These are phyloP conservation scores for Colletotrichum falcatum DNA, from an alignment of 2,329 filamentous ascomycete species.

Conservation along the genomic window DNA sequence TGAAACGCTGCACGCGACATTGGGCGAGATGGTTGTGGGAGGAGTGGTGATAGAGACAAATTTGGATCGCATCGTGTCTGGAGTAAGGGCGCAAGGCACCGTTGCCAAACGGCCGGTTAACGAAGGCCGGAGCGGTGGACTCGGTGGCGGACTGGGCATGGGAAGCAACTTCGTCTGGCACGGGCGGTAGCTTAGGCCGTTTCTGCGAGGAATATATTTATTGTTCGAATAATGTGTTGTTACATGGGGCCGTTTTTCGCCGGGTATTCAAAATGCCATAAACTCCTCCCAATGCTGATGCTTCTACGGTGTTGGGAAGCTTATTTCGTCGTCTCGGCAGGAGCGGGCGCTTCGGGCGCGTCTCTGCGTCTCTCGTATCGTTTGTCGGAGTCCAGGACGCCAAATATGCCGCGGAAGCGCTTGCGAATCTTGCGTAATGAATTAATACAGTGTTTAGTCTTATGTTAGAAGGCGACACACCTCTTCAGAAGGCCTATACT, in stretches of 20 bases:
- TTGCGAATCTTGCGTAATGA: slow-evolving; percentile 49
- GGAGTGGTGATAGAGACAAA: slow-evolving; percentile 95
- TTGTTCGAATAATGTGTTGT: slow-evolving; percentile 45
- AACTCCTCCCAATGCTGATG: slow-evolving; percentile 38
- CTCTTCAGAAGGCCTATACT: slow-evolving; percentile 58
- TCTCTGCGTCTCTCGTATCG: slow-evolving; percentile 56
- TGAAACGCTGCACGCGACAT: slow-evolving; percentile 90
- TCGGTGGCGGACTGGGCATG: slow-evolving; percentile 66
- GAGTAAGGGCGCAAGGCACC: slow-evolving; percentile 81
- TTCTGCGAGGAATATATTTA: slow-evolving; percentile 29
- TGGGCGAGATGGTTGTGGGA: slow-evolving; percentile 95
- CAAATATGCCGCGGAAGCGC: slow-evolving; percentile 54
- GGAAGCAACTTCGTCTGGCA: slow-evolving; percentile 70
- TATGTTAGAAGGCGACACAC: slow-evolving; percentile 41
- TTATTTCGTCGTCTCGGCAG: slow-evolving; percentile 43
- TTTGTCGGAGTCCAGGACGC: slow-evolving; percentile 55
- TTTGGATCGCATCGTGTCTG: slow-evolving; percentile 87
- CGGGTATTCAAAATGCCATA: slow-evolving; percentile 40
- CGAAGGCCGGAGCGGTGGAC: slow-evolving; percentile 64
- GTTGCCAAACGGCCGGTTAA: slow-evolving; percentile 85
- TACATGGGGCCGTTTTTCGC: slow-evolving; percentile 42
- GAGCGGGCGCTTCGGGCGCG: slow-evolving; percentile 48
- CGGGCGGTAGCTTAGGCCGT: slow-evolving; percentile 48
- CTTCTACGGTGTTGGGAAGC: neutral
- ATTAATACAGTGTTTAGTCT: neutral